Evolutionary conservation across 73 alveolate genomes (phyloP), one percentile per base, ranked within the genome.

Genomic region (Blepharisma japonicum): DNA sequence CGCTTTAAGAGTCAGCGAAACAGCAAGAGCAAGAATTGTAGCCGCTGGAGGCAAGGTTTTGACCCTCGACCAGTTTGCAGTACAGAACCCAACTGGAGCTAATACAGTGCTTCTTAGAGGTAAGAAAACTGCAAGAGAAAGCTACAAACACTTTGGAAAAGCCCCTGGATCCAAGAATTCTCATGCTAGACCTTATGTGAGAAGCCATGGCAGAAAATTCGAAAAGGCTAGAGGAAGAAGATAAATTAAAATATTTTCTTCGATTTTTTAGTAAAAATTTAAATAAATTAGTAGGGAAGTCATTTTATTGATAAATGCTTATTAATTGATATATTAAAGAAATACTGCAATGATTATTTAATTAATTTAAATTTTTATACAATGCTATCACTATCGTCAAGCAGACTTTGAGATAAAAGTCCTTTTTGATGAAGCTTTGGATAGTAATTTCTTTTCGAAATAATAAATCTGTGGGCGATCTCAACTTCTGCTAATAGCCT

Each of bases 21-120:
- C 94, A 70, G 98, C 98, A 14, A 92, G 98, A 93, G 92, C 93
- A 74, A 93, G 99, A 93, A 95, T 93, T 83, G 74, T 81, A 67
- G 93, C 81, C 21, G 95, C 96, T 47, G 96, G 96, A 49, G 99
- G 99, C 68, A 85, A 92, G 77, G 80, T 83, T 80, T 79, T 90
- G 78, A 94, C 99, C 71, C 90, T 94, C 72, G 99, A 94, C 86
- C 87, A 87, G 71, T 91, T 92, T 78, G 95, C 92, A 6, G 83
- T 79, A 67, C 80, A 81, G 76, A 89, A 90, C 67, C 96, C 99
- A 66, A 87, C 96, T 77, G 95, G 97, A 71, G 67, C 77, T 70
- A 27, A 27, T 38, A 14, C 20, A 25, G 77, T 90, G 45, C 87
- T 94, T 82, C 70, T 94, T 14, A 94, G 99, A 90, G 98, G 96